A percentile compares a stretch with the other conserved stretches of the same genome.
Evolutionary conservation across 352 stramenopile species (phyloP).

Genomic region (Phytophthora citrophthora): DNA sequence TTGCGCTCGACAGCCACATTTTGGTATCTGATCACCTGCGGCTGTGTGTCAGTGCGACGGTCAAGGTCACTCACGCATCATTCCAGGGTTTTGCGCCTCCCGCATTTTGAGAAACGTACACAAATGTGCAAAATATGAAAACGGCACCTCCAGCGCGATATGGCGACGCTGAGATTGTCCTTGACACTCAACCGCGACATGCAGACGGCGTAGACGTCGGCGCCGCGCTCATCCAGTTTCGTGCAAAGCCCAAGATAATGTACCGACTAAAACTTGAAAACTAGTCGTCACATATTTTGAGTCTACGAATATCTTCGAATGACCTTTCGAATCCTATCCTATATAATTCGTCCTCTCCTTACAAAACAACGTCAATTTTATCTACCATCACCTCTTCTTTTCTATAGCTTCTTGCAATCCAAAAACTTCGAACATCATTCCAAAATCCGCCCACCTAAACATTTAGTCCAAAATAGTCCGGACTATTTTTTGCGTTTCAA

Average conservation of each 20-base stretch:
- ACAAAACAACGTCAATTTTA: background rate
- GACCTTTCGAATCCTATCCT: constrained; percentile 1
- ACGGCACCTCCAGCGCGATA: background rate
- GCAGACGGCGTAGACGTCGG: background rate
- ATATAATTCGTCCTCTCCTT: constrained; percentile 6
- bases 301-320: constrained; percentile 14
- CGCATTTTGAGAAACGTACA: constrained; percentile 16
- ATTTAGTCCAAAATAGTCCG: background rate
- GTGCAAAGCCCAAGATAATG: constrained; percentile 16
- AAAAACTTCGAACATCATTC: constrained; percentile 13
- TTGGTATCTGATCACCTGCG: background rate
- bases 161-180: background rate
- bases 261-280: constrained; percentile 1
- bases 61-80: too few species aligned
- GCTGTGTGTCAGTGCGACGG: constrained; percentile 1
- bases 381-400: background rate
- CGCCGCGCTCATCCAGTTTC: background rate
- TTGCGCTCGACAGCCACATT: constrained; percentile 6
- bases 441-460: background rate
- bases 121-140: constrained; percentile 12
- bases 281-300: background rate
- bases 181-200: constrained; percentile 11
- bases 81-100: constrained; percentile 16
- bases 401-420: background rate
- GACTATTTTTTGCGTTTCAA: constrained; percentile 14